Evolutionary conservation across 768 basidiomycete genomes (phyloP).

Genomic region (Plicaturopsis crispa): DNA sequence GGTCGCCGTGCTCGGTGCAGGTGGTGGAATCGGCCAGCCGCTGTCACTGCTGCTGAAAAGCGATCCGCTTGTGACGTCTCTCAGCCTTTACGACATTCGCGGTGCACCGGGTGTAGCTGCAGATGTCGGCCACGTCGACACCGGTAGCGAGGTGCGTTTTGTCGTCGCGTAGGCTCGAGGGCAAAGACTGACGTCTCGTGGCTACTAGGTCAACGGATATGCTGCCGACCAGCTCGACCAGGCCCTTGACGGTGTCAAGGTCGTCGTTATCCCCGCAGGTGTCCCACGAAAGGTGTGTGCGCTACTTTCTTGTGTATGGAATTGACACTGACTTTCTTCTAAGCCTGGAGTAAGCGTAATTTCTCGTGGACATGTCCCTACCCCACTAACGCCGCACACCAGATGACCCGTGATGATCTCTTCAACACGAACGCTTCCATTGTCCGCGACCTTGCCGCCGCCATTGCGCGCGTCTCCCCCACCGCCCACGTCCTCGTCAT

Average conservation of each 20-base stretch:
- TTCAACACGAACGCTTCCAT: conserved; percentile 99
- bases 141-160: conserved; percentile 62
- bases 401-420: conserved; percentile 97
- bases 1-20: conserved; percentile 96
- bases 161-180: conserved; percentile 3
- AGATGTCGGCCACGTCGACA: conserved; percentile 93
- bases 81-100: conserved; percentile 91
- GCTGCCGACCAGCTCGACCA: conserved; percentile 82
- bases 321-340: conserved; percentile 19
- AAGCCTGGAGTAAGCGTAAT: conserved; percentile 74
- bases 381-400: conserved; percentile 20
- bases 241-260: conserved; percentile 84
- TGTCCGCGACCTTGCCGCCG: conserved; percentile 89
- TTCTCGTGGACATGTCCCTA: conserved; percentile 2
- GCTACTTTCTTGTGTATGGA: conserved; percentile 2
- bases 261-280: conserved; percentile 97
- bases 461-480: conserved; percentile 80
- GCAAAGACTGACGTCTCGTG: no score
- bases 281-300: conserved; percentile 87
- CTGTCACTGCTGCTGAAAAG: conserved; percentile 89
- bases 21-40: conserved; percentile 98
- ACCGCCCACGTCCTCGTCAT: conserved; percentile 94
- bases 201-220: conserved; percentile 63
- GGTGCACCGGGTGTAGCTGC: conserved; percentile 96
- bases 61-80: conserved; percentile 80